phyloP scores from a whole-genome alignment of 192 early-diverging fungal genomes.

The Linnemannia exigua region DNA sequence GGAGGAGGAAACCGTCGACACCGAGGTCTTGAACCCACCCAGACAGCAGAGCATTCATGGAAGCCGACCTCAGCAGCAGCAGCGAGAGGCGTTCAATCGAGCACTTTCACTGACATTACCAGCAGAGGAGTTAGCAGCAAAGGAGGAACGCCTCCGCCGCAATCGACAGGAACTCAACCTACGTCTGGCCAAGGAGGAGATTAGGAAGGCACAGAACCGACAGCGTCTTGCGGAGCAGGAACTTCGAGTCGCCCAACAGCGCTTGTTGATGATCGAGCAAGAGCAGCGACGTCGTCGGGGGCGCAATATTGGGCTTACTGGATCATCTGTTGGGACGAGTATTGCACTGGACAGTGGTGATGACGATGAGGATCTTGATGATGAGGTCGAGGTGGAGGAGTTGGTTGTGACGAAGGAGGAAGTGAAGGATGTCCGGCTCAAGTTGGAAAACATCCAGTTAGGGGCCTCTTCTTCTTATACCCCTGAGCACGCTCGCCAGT shows the following conservation, averaged over 20 bases:
- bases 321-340: too few species aligned
- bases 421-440: slow-evolving; percentile 10
- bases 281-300: not conserved
- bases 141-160: not conserved
- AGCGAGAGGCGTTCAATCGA: too few species aligned
- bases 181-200: not conserved
- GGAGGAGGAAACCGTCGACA: not conserved
- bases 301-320: not conserved
- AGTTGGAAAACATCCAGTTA: not conserved
- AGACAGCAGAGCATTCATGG: not conserved
- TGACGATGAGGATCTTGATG: not conserved
- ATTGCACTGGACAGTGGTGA: slow-evolving; percentile 1
- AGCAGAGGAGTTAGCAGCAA: not conserved
- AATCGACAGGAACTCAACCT: not conserved
- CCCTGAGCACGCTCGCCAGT: not conserved
- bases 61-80: not conserved
- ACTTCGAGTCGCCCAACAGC: not conserved
- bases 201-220: not conserved
- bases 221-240: too few species aligned
- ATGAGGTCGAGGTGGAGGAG: not conserved
- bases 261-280: not conserved
- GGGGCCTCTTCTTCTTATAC: not conserved
- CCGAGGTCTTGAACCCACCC: not conserved
- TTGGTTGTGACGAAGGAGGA: not conserved
- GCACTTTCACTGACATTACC: not conserved